These are phyloP conservation scores for Kregervanrija pseudodelftensis DNA, from an alignment of 805 yeast species.

Conservation along the genomic window DNA sequence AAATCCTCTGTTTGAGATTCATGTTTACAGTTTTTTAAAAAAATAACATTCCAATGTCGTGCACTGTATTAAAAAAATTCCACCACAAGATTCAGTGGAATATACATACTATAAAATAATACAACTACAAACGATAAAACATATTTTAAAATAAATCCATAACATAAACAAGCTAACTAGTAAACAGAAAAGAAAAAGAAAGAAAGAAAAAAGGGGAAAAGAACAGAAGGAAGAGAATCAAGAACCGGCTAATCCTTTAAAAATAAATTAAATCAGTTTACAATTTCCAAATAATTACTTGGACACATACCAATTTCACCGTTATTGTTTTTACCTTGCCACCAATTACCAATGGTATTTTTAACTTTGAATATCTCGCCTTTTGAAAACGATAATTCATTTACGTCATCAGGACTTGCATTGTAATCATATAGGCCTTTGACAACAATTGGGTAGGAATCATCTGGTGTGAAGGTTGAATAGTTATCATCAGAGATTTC, in stretches of 20 bases:
- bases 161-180: neutral
- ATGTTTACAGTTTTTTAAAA: no score
- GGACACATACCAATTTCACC: slow-evolving; percentile 98
- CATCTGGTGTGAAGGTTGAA: slow-evolving; percentile 13
- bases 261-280: slow-evolving; percentile 27
- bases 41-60: no score
- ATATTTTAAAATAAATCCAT: no score
- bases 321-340: slow-evolving; percentile 87
- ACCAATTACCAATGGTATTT: slow-evolving; percentile 95
- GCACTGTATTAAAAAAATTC: no score
- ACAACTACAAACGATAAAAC: no score
- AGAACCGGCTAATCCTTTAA: neutral
- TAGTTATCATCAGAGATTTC: slow-evolving; percentile 4
- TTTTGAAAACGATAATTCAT: slow-evolving; percentile 83
- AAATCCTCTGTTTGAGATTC: no score
- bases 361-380: slow-evolving; percentile 89
- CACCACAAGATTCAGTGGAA: no score
- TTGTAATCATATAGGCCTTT: slow-evolving; percentile 79
- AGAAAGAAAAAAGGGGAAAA: no score
- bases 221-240: neutral
- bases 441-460: slow-evolving; percentile 72
- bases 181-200: neutral
- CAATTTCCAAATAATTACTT: slow-evolving; percentile 80
- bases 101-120: no score
- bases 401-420: slow-evolving; percentile 88